Conservation (phyloP, 768 basidiomycete species). For the Kwoniella botswanensis region DNA sequence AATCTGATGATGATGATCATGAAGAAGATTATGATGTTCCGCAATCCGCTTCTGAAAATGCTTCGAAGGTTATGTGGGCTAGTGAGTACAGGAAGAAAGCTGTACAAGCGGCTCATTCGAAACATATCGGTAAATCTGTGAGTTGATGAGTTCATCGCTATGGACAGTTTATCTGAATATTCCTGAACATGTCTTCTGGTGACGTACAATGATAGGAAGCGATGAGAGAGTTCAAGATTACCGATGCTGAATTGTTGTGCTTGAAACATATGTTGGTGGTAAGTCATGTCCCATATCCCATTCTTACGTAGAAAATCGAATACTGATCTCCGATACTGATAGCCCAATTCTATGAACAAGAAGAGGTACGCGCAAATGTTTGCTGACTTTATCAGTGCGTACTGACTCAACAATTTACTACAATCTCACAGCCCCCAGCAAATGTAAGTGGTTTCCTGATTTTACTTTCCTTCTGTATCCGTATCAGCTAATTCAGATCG, state of each 20-base stretch:
- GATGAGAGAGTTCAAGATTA: conserved; percentile 27
- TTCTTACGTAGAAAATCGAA: background rate
- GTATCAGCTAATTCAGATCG: background rate
- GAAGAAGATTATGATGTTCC: conserved; percentile 6
- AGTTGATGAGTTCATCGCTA: background rate
- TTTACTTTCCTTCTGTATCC: background rate
- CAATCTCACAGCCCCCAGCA: conserved; percentile 13
- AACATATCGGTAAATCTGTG: conserved; percentile 11
- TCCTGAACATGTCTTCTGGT: background rate
- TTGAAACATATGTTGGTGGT: conserved; percentile 33
- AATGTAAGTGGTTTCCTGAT: background rate
- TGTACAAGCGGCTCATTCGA: background rate
- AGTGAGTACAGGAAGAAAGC: conserved; percentile 7
- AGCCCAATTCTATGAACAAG: conserved; percentile 28
- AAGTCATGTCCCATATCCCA: conserved; percentile 4
- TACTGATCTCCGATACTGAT: background rate
- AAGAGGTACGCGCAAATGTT: conserved; percentile 14
- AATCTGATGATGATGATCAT: background rate
- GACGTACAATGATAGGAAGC: conserved; percentile 26
- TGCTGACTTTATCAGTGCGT: too few species aligned
- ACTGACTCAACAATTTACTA: background rate
- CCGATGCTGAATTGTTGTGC: conserved; percentile 32
- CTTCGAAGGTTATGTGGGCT: background rate
- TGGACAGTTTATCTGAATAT: background rate
- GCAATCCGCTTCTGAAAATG: background rate